These are phyloP conservation scores for Penicillium antarcticum DNA, from an alignment of 495 filamentous ascomycete genomes.

Conservation along the genomic window DNA sequence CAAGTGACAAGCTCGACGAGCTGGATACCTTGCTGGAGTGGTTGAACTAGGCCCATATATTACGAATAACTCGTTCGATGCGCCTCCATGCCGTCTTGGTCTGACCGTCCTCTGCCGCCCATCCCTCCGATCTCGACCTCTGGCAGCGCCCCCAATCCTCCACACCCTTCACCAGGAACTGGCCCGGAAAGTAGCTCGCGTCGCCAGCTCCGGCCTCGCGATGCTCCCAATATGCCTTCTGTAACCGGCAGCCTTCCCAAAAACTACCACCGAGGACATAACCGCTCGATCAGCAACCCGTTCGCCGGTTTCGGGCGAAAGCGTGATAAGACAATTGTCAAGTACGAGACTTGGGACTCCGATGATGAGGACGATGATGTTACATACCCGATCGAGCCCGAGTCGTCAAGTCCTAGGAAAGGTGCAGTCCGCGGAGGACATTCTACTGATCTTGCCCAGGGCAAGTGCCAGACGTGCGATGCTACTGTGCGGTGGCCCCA, in stretches of 20 bases:
- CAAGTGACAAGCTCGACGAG: conserved; percentile 11
- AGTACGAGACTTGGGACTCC: conserved; percentile 35
- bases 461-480: conserved; percentile 80
- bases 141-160: conserved; percentile 16
- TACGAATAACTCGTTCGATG: conserved; percentile 19
- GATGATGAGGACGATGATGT: conserved; percentile 42
- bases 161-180: conserved; percentile 11
- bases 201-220: conserved; percentile 21
- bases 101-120: conserved; percentile 30
- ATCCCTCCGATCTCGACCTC: conserved; percentile 27
- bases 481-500: conserved; percentile 81
- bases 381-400: conserved; percentile 23
- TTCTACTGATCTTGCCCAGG: conserved; percentile 52
- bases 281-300: conserved; percentile 73
- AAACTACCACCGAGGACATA: conserved; percentile 45
- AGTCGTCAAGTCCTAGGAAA: conserved; percentile 34
- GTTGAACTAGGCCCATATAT: neutral
- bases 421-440: conserved; percentile 18
- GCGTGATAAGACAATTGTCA: conserved; percentile 30
- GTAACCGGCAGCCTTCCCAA: conserved; percentile 19
- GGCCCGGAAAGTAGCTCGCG: conserved; percentile 16
- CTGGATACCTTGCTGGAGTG: neutral
- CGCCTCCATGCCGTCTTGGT: conserved; percentile 41
- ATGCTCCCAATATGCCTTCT: conserved; percentile 28
- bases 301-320: conserved; percentile 56